Evolutionary conservation across 257 asterid species (phyloP), one percentile per base, ranked within the genome.

Genomic region (Plantago major): DNA sequence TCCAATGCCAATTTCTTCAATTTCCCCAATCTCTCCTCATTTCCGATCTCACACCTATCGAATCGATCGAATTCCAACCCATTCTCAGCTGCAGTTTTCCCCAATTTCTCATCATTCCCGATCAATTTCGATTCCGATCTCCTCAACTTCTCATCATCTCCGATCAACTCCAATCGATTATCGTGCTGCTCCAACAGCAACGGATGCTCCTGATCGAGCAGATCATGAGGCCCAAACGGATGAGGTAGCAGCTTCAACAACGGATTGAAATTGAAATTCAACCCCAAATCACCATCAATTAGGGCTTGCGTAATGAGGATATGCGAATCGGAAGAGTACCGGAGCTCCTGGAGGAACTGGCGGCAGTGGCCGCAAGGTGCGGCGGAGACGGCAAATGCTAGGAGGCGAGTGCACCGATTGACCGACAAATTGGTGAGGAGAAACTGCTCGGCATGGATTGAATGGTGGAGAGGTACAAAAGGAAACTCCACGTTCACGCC

Each of bases 341-440:
- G 89, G 64, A 85, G 83, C 38, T 91, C 98, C 71, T 90, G 98
- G 42, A 83, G 56, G 77, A 90, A 90, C 70, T 90, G 96, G 64
- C 98, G 94, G 76, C 98, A 88, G 89, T 90, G 98, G 55, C 98
- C 98, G 67, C 98, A 90, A 9, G 98, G 98, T 59, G 93, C 93
- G 16, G 93, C 88, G 55, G 98, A 88, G 55, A 90, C 98, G 63
- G 98, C 91, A 66, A 90, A 55, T 42, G 78, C 60, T 5, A 72
- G 48, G 67, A 88, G 87, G 43, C 76, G 58, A 7, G 86, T 87
- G 60, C 91, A 85, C 43, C 81, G 55, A 65, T 88, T 80, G 67
- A 69, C 68, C 8, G 79, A 77, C 49, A 85, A 82, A 54, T 83
- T 88, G 19, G 84, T 85, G 63, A 88, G 61, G 49, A 90, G 91